Percentiles rank a stretch among this genome's conserved stretches.
Conservation (phyloP, 75 land plant genomes). For the Chamaecyparis obtusa region DNA sequence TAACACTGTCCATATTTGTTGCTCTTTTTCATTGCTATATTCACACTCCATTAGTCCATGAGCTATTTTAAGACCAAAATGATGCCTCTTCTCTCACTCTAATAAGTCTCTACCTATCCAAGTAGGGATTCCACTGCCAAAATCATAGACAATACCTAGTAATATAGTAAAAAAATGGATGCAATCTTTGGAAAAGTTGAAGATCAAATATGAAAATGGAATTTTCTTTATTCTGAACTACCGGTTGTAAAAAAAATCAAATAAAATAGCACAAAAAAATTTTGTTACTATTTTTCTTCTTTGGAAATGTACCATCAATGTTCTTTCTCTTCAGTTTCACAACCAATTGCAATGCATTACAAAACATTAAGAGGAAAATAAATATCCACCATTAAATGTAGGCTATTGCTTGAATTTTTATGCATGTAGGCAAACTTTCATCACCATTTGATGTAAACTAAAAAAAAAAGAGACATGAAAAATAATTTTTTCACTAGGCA, state of each 20-base stretch:
- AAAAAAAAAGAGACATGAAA: too few relatives aligned
- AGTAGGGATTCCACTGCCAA: conserved; percentile 60
- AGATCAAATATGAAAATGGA: not conserved
- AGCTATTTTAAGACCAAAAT: conserved; percentile 73
- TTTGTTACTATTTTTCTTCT: conserved; percentile 74
- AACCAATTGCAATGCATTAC: conserved; percentile 46
- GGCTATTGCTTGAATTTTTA: not conserved
- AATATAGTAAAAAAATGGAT: not conserved
- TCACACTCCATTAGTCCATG: conserved; percentile 76
- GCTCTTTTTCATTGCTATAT: conserved; percentile 49
- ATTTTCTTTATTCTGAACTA: not conserved
- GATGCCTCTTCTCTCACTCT: conserved; percentile 65
- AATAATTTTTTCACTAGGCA: too few relatives aligned
- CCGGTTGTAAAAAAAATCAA: not conserved
- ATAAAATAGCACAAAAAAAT: not conserved
- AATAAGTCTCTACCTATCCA: conserved; percentile 88
- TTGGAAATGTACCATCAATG: conserved; percentile 74
- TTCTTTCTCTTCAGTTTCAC: too few relatives aligned
- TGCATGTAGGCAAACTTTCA: not conserved
- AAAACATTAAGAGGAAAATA: not conserved
- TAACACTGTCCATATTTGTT: conserved; percentile 58
- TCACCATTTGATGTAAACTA: too few relatives aligned
- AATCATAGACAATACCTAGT: conserved; percentile 75
- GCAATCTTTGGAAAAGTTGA: not conserved
- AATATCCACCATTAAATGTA: not conserved